These are phyloP conservation scores for Teunomyces gatunensis DNA, from an alignment of 805 yeast species.

Conservation along the genomic window DNA sequence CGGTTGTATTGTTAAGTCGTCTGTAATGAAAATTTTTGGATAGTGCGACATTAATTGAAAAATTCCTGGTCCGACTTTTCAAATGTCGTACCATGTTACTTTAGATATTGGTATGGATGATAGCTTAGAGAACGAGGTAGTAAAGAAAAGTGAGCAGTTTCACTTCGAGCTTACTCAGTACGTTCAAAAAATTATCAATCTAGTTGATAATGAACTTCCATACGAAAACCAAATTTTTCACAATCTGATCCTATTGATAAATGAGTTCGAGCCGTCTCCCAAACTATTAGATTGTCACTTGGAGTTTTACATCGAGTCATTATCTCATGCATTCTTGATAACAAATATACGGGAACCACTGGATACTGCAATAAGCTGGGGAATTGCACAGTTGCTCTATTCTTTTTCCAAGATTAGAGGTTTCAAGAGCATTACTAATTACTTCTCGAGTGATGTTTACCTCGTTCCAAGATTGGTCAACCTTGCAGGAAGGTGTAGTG, in stretches of 20 bases:
- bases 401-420: slow-evolving; percentile 64
- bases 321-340: slow-evolving; percentile 26
- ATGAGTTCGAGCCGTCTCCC: slow-evolving; percentile 55
- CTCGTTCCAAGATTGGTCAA: slow-evolving; percentile 32
- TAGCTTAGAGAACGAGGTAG: slow-evolving; percentile 6
- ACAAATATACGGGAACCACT: background rate
- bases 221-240: background rate
- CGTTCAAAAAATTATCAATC: background rate
- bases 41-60: background rate
- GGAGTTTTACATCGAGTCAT: slow-evolving; percentile 24
- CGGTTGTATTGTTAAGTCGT: background rate
- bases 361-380: slow-evolving; percentile 7
- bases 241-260: slow-evolving; percentile 19
- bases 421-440: slow-evolving; percentile 55
- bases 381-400: slow-evolving; percentile 47
- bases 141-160: slow-evolving; percentile 16
- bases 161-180: slow-evolving; percentile 9
- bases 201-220: background rate
- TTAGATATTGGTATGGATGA: slow-evolving; percentile 6
- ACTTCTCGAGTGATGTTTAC: slow-evolving; percentile 59
- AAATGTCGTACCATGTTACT: background rate
- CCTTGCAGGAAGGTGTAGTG: slow-evolving; percentile 11
- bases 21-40: background rate
- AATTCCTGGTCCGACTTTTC: background rate
- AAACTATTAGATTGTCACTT: slow-evolving; percentile 46